These are phyloP conservation scores for Endotrypanum monterogeii DNA, from an alignment of 208 protist species.

Conservation along the genomic window DNA sequence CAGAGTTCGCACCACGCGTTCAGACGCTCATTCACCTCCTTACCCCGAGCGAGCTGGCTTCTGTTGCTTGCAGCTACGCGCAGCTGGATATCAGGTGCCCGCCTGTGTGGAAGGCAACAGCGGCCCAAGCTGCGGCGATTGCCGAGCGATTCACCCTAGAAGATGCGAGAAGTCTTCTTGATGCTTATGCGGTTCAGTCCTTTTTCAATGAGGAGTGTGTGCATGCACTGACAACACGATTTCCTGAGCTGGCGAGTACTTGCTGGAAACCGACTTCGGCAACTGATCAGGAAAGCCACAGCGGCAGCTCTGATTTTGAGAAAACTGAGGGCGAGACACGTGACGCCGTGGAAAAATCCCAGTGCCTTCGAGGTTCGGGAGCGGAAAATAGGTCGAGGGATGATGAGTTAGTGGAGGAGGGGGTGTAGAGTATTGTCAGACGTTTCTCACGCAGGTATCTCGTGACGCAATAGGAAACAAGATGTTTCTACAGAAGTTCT, in stretches of 20 bases:
- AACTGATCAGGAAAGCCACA: background rate
- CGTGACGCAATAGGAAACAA: too few relatives aligned
- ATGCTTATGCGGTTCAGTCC: conserved; percentile 30
- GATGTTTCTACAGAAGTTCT: too few relatives aligned
- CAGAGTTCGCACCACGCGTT: conserved; percentile 65
- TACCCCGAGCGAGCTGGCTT: conserved; percentile 37
- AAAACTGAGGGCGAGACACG: background rate
- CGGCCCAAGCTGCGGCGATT: conserved; percentile 35
- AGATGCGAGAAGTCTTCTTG: conserved; percentile 37
- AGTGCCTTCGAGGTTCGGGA: background rate
- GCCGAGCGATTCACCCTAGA: conserved; percentile 37
- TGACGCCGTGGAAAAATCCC: background rate
- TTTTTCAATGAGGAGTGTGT: conserved; percentile 33
- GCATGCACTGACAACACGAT: conserved; percentile 28
- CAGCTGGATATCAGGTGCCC: conserved; percentile 40
- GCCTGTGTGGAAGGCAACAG: conserved; percentile 53
- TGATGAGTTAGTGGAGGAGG: too few relatives aligned
- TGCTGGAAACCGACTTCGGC: background rate
- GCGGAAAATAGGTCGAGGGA: background rate
- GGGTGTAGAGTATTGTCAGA: too few relatives aligned
- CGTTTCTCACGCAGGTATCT: too few relatives aligned
- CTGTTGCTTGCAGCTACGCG: conserved; percentile 58
- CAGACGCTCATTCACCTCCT: conserved; percentile 65
- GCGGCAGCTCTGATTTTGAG: too few relatives aligned
- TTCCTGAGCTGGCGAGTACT: conserved; percentile 32